These are phyloP conservation scores for Marsdenia floribunda DNA, from an alignment of 257 asterid genomes.

Conservation along the genomic window DNA sequence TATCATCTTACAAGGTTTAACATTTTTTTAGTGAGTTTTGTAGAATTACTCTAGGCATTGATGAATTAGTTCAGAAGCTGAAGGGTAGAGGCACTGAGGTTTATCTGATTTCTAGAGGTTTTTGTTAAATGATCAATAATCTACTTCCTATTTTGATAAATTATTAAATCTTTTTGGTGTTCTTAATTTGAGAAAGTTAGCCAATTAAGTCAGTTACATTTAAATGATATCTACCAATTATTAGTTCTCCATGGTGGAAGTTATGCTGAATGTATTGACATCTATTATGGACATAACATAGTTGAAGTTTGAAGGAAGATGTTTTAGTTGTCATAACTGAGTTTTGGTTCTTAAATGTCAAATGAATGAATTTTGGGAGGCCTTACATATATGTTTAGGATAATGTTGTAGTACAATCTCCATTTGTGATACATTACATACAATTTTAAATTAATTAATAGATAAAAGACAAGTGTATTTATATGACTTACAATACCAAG, in stretches of 20 bases:
- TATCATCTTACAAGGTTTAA: not conserved
- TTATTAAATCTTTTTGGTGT: not conserved
- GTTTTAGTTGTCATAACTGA: not conserved
- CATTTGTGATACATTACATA: no score
- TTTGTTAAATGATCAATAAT: conserved; percentile 95
- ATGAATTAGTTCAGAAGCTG: conserved; percentile 64
- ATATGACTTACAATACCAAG: no score
- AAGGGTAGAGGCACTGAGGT: conserved; percentile 50
- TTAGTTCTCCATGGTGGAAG: not conserved
- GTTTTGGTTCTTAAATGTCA: not conserved
- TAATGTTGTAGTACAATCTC: no score
- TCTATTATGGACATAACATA: not conserved
- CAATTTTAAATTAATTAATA: no score
- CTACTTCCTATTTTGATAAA: conserved; percentile 16
- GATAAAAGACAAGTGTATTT: no score
- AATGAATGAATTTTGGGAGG: not conserved
- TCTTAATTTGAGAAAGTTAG: not conserved
- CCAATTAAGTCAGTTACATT: not conserved
- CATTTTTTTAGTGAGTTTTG: conserved; percentile 4
- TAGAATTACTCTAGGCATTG: conserved; percentile 91
- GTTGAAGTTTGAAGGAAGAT: not conserved
- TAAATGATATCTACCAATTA: not conserved
- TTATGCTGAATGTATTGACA: not conserved
- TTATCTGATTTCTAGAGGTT: conserved; percentile 86
- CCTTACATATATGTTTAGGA: not conserved